These are phyloP conservation scores for Sclerotinia trifoliorum DNA, from an alignment of 2,329 filamentous ascomycete species.

Conservation along the genomic window DNA sequence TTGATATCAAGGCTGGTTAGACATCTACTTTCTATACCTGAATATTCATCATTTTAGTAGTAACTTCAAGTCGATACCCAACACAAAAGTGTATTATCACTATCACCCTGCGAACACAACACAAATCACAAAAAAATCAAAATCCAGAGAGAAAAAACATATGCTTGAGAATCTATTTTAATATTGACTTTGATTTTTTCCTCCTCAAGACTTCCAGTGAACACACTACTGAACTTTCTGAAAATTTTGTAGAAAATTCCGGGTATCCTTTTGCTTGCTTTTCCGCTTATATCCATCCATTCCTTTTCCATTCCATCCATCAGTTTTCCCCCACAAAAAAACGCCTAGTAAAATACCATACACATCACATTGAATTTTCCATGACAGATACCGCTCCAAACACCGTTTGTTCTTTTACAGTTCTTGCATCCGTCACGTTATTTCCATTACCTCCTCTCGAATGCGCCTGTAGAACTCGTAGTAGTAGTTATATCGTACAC, in stretches of 20 bases:
- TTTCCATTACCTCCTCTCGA: constrained; percentile 4
- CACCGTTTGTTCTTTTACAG: constrained; percentile 8
- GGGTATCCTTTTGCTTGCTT: constrained; percentile 17
- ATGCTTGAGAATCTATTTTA: constrained; percentile 12
- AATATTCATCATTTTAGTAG: background rate
- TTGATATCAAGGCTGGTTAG: too few relatives aligned
- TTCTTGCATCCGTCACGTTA: background rate
- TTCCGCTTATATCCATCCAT: background rate
- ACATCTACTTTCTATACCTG: background rate
- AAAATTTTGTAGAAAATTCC: background rate
- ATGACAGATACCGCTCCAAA: background rate
- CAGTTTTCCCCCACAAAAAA: background rate
- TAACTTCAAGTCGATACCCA: background rate
- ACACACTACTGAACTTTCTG: constrained; percentile 11
- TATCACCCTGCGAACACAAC: background rate
- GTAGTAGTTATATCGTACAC: too few relatives aligned
- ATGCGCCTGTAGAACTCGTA: background rate
- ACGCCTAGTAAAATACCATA: constrained; percentile 7
- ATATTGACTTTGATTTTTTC: constrained; percentile 8
- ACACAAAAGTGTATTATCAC: background rate
- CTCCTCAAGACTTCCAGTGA: constrained; percentile 4
- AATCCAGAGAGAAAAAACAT: background rate
- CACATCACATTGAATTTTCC: background rate
- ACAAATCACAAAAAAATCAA: background rate
- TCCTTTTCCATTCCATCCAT: background rate